Evolutionary conservation across 805 yeast species (phyloP), one percentile per base, ranked within the genome.

Genomic region (Myxozyma geophila): DNA sequence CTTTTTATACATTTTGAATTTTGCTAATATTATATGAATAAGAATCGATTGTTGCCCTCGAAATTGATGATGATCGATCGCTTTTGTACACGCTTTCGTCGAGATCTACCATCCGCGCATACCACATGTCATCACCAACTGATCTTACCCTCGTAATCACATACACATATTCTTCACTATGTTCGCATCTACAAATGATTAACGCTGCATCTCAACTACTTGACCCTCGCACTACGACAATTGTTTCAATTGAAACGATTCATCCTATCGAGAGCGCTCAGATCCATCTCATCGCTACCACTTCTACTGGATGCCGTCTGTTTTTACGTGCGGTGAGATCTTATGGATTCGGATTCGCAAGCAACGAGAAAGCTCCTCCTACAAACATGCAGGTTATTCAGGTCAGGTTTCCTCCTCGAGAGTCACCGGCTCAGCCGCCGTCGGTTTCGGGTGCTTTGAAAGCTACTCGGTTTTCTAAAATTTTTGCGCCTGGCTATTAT

Each of bases 401-500:
- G 50, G 79, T 78, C 17, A 77, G 82, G 39, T 81, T 79, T 63
- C 85, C 85, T 2, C 85, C 85, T 5, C 52, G 54, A 12, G 71
- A 68, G 28, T 21, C 59, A 9, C 41, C 57, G 5, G 23, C 41
- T 13, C 67, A 59, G 15, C 50, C 69, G 15, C 62, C 68, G 3
- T 49, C 64, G 46, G 62, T 60, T 44, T 64, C 70, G 13, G 57
- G 41, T 37, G 43, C 64, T 3, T 73, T 91, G 54, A 78, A 87
- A 62, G 83, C 82, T 63, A 83, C 87, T 51, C 81, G 88, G 35
- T 78, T 82, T 47, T 79, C 85, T 10, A 81, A 83, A 39, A 79
- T 92, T 12, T 79, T 90, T 37, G 85, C 96, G 21, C 97, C 97
- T 0, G 96, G 96, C n/a, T 86, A 91, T 2, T 92, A 86, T 71